Base-by-base conservation (phyloP, 805 yeast genomes). In the Metschnikowia peoriensis region DNA sequence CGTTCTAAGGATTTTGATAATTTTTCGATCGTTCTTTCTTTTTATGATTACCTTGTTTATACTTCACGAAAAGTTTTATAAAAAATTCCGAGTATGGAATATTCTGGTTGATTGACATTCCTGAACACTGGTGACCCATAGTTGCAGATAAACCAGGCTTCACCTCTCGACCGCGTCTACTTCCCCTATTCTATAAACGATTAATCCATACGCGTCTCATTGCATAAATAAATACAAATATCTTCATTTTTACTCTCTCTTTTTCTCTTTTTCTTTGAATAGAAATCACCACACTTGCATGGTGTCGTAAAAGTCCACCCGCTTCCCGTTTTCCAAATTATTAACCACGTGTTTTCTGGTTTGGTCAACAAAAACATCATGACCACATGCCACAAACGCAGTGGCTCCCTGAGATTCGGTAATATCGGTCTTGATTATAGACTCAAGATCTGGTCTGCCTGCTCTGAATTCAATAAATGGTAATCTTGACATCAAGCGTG, bases 271-370 rank as follows among this genome's bases (percentile, higher is more conserved):
- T 7, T 17, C 44, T 16, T 27, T 14, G 2, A 27, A 17, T 9
- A 39, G 12, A 17, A 27, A 10, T 57, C 60, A 70, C 96, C 96
- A 88, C 12, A 79, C 75, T 69, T 86, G 90, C 46, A 86, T 76
- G 62, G 87, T 92, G 64, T 89, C 96, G 62, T 75, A 84, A 61
- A 84, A 84, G 55, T 86, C 92, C 16, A 88, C 79, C 42, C 88
- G 76, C 46, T 77, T 71, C 14, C 75, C 65, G 16, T 61, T 52
- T 35, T 72, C 67, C 47, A 83, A 64, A 51, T 77, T 64, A 41
- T 70, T 57, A 0, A 78, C 72, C 4, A 84, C 78, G 4, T 77
- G 64, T 39, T 70, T 63, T 62, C 93, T 76, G 17, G 83, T 58
- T 2, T 70, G 75, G 61, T 85, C 91, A 57, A 77, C 83, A 77